These are phyloP conservation scores for Eucalyptus curtisii DNA, from an alignment of 345 rosid species.

Conservation along the genomic window DNA sequence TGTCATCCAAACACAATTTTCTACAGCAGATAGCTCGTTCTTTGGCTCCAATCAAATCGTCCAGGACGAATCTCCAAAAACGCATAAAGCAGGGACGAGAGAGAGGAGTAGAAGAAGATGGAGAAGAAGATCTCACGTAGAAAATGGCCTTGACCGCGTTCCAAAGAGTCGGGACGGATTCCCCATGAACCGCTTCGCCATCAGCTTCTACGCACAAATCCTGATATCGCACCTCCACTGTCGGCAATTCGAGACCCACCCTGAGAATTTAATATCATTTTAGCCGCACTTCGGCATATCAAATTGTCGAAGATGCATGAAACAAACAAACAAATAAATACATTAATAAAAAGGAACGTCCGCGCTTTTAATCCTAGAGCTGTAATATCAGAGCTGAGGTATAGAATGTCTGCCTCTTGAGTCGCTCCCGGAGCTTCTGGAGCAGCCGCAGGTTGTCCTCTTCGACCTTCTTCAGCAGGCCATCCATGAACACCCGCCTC, in stretches of 20 bases:
- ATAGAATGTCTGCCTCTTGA: background rate
- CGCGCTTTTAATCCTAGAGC: background rate
- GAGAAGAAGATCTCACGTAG: slow-evolving; percentile 8
- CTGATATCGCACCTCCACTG: slow-evolving; percentile 22
- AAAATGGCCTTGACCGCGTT: slow-evolving; percentile 9
- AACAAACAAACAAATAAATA: background rate
- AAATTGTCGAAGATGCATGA: background rate
- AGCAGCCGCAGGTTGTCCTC: slow-evolving; percentile 8
- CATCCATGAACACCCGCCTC: slow-evolving; percentile 7
- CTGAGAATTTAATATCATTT: background rate
- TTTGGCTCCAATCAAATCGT: too few relatives aligned
- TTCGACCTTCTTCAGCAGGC: slow-evolving; percentile 7
- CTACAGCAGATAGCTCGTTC: background rate
- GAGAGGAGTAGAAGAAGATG: background rate
- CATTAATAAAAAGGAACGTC: background rate
- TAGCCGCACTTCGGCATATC: background rate
- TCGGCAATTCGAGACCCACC: slow-evolving; percentile 18
- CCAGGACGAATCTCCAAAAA: background rate
- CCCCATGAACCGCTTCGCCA: slow-evolving; percentile 16
- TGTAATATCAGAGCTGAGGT: background rate
- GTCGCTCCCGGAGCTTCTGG: slow-evolving; percentile 2
- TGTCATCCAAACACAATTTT: background rate
- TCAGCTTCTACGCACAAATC: slow-evolving; percentile 21
- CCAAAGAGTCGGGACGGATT: slow-evolving; percentile 25
- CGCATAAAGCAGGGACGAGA: background rate